Percentiles rank a stretch among this genome's conserved stretches.
Evolutionary conservation across 805 yeast genomes (phyloP).

Genomic region (Metschnikowia baotianmanensis): DNA sequence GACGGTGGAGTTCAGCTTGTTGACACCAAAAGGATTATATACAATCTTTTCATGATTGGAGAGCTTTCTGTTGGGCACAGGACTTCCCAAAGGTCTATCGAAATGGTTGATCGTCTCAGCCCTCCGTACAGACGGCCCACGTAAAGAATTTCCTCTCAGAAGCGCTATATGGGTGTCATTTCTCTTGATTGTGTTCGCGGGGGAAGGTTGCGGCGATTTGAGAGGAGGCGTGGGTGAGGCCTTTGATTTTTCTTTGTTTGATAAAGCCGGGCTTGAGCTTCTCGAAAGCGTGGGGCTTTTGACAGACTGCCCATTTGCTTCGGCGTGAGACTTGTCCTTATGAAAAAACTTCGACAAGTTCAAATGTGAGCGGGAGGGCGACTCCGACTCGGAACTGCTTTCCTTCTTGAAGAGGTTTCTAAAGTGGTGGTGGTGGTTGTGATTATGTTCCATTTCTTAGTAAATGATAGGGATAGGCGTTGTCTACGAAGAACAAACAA

Average conservation of each 20-base stretch:
- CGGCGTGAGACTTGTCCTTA: slow-evolving; percentile 17
- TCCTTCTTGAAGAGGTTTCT: slow-evolving; percentile 25
- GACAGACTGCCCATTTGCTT: background rate
- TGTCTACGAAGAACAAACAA: background rate
- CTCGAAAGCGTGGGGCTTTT: slow-evolving; percentile 3
- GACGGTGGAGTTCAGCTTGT: slow-evolving; percentile 26
- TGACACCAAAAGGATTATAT: slow-evolving; percentile 66
- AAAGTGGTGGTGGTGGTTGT: slow-evolving; percentile 19
- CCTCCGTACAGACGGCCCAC: slow-evolving; percentile 11
- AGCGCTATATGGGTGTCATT: slow-evolving; percentile 14
- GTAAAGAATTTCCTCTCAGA: slow-evolving; percentile 14
- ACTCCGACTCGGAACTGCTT: slow-evolving; percentile 11
- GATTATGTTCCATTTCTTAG: slow-evolving; percentile 1
- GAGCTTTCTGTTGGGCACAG: slow-evolving; percentile 10
- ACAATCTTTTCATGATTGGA: slow-evolving; percentile 42
- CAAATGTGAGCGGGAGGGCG: slow-evolving; percentile 16
- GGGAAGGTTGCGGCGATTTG: slow-evolving; percentile 9
- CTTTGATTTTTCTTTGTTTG: background rate
- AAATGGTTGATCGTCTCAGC: slow-evolving; percentile 40
- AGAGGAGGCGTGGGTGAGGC: slow-evolving; percentile 3
- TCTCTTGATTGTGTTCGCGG: slow-evolving; percentile 11
- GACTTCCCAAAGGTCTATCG: slow-evolving; percentile 21
- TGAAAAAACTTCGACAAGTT: slow-evolving; percentile 24
- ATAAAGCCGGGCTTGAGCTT: slow-evolving; percentile 4
- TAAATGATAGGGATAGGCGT: background rate